Percentiles rank a stretch among this genome's conserved stretches.
Evolutionary conservation across 163 green algal genomes (phyloP).

Genomic region (Chlorella variabilis): DNA sequence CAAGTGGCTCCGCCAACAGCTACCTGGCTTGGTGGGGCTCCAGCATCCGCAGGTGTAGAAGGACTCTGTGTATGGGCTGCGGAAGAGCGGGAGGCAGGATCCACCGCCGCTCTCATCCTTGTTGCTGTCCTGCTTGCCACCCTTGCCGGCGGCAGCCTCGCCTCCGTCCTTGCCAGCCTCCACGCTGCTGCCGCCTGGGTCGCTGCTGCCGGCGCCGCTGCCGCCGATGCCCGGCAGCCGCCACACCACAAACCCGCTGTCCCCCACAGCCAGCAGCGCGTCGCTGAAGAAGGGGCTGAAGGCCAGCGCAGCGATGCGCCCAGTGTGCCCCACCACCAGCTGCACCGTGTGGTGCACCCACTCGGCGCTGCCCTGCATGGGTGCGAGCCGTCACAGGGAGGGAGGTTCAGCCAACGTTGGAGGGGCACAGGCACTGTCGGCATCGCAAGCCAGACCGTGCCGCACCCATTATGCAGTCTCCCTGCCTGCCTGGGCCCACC

Average conservation of each 20-base stretch:
- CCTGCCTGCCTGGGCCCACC: too few relatives aligned
- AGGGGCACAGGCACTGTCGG: too few relatives aligned
- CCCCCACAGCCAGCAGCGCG: conserved; percentile 75
- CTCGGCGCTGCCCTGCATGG: conserved; percentile 50
- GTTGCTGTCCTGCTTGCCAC: neutral
- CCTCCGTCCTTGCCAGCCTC: neutral
- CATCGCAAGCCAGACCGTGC: too few relatives aligned
- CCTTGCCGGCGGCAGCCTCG: neutral
- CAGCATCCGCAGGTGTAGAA: conserved; percentile 82
- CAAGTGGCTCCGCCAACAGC: neutral
- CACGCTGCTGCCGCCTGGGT: too few relatives aligned
- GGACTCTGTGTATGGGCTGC: conserved; percentile 61
- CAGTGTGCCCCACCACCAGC: conserved; percentile 57
- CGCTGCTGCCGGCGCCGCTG: neutral
- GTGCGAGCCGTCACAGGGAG: neutral
- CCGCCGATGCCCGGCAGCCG: conserved; percentile 46
- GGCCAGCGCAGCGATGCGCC: conserved; percentile 67
- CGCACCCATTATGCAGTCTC: neutral
- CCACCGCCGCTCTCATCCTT: neutral
- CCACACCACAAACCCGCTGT: conserved; percentile 86
- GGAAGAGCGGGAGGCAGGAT: conserved; percentile 63
- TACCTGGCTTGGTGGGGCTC: conserved; percentile 79
- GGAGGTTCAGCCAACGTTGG: too few relatives aligned
- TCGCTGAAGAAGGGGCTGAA: conserved; percentile 84
- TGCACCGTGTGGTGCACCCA: conserved; percentile 70